Conservation (phyloP, 1,284 basidiomycete species). For the Apiotrichum mycotoxinovorans region DNA sequence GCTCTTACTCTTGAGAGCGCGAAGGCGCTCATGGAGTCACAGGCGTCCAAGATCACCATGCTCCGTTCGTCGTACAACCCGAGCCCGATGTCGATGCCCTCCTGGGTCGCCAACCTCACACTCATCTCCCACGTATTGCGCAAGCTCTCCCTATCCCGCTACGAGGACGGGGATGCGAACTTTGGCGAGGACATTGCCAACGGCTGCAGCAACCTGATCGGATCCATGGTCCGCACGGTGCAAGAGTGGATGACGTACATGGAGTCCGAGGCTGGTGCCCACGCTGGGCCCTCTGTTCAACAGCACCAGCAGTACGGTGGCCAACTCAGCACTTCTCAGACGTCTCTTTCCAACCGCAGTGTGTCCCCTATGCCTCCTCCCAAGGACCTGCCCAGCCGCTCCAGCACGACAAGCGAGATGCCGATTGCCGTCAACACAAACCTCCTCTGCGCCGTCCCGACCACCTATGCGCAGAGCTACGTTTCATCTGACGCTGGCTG, state of each 20-base stretch:
- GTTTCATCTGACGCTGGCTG: neutral
- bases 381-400: neutral
- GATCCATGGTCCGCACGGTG: constrained; percentile 35
- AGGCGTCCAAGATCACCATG: constrained; percentile 29
- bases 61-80: constrained; percentile 17
- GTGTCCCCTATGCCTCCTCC: neutral
- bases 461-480: neutral
- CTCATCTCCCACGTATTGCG: constrained; percentile 26
- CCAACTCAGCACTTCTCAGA: neutral
- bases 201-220: constrained; percentile 41
- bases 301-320: constrained; percentile 1
- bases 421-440: neutral
- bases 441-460: neutral
- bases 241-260: constrained; percentile 28
- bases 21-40: constrained; percentile 40
- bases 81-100: constrained; percentile 13
- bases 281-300: neutral
- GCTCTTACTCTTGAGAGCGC: constrained; percentile 34
- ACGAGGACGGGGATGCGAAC: constrained; percentile 10
- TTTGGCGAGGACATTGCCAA: constrained; percentile 31
- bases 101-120: constrained; percentile 29
- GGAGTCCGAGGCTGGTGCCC: constrained; percentile 1
- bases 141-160: neutral
- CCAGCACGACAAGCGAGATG: neutral
- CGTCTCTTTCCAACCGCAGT: neutral